Evolutionary conservation across 805 yeast genomes (phyloP).

Genomic region (Saccharomycopsis lassenensis): DNA sequence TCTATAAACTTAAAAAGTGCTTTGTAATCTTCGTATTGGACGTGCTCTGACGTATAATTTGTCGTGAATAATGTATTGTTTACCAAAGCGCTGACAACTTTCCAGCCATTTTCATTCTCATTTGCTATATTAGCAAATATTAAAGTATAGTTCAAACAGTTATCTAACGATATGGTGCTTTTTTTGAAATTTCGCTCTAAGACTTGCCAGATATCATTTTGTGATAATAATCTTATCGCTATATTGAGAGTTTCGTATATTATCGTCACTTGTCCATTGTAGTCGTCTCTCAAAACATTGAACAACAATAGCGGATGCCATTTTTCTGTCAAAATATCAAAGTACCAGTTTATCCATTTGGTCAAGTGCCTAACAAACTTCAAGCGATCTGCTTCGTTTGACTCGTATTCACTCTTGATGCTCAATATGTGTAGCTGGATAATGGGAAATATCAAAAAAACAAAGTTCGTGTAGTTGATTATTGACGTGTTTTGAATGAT

Average conservation of each 20-base stretch:
- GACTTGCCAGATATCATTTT: background rate
- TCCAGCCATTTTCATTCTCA: conserved; percentile 6
- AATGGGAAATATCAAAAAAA: conserved; percentile 16
- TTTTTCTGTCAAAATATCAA: conserved; percentile 1
- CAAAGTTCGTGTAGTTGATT: conserved; percentile 7
- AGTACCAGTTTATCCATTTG: conserved; percentile 2
- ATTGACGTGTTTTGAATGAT: no score
- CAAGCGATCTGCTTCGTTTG: background rate
- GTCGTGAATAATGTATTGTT: background rate
- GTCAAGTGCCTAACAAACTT: background rate
- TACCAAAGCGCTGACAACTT: background rate
- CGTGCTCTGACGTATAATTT: background rate
- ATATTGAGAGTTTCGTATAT: conserved; percentile 9
- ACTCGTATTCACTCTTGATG: background rate
- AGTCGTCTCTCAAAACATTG: conserved; percentile 7
- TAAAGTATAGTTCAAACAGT: background rate
- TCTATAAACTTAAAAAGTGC: background rate
- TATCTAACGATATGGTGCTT: no score
- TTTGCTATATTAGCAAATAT: conserved; percentile 3
- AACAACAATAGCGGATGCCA: conserved; percentile 13
- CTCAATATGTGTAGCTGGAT: conserved; percentile 13
- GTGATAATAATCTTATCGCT: background rate
- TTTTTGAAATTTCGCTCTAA: no score
- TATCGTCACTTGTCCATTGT: conserved; percentile 5
- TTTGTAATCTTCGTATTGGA: conserved; percentile 2